Evolutionary conservation across 2,329 filamentous ascomycete genomes (phyloP).

Genomic region (Aspergillus sp.): DNA sequence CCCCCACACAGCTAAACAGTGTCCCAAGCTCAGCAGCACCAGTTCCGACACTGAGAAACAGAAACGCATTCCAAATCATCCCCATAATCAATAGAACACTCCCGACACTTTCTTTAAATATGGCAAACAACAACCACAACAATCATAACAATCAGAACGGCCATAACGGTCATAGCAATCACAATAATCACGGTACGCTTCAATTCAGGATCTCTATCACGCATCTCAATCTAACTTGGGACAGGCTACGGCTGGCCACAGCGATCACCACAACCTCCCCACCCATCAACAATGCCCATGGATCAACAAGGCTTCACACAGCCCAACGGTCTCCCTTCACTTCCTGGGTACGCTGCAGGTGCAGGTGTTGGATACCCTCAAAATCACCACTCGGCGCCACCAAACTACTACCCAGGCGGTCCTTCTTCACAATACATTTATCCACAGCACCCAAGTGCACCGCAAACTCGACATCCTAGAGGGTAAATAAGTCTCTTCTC

Average conservation of each 20-base stretch:
- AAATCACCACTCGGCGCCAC: conserved; percentile 20
- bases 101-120: conserved; percentile 24
- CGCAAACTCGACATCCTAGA: conserved; percentile 20
- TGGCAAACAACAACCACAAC: conserved; percentile 34
- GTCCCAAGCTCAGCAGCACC: background rate
- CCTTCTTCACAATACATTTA: conserved; percentile 21
- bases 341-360: conserved; percentile 23
- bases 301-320: conserved; percentile 27
- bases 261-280: conserved; percentile 29
- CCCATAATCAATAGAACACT: conserved; percentile 2
- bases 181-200: conserved; percentile 30
- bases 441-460: conserved; percentile 9
- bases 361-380: conserved; percentile 26
- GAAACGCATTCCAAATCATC: background rate
- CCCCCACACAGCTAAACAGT: background rate
- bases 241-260: conserved; percentile 33
- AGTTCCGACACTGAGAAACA: background rate
- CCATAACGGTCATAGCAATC: background rate
- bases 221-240: conserved; percentile 14
- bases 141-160: background rate
- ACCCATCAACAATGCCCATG: conserved; percentile 27
- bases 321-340: conserved; percentile 24
- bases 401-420: conserved; percentile 23
- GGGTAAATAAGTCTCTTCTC: conserved; percentile 16
- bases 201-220: background rate